Conservation (phyloP, 805 yeast species). For the Hanseniaspora singularis region DNA sequence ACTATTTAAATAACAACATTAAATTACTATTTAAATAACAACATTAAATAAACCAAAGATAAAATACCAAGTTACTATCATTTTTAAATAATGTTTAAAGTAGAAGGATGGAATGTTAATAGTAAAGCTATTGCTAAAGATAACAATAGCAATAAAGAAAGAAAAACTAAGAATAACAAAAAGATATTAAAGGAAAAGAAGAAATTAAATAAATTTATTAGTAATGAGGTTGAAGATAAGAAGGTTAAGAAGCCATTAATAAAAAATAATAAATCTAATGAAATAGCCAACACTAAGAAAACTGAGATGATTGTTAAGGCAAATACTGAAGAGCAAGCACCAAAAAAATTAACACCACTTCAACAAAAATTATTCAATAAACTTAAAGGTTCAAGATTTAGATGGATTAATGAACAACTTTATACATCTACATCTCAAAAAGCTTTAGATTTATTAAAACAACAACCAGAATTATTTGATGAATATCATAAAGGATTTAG, state of each 20-base stretch:
- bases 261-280: too few relatives aligned
- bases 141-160: conserved; percentile 5
- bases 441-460: conserved; percentile 59
- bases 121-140: conserved; percentile 12
- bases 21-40: too few relatives aligned
- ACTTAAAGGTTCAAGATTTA: conserved; percentile 83
- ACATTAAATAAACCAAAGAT: too few relatives aligned
- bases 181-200: conserved; percentile 9
- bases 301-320: too few relatives aligned
- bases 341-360: conserved; percentile 63
- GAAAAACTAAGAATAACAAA: conserved; percentile 10
- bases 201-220: neutral
- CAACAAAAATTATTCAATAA: conserved; percentile 95
- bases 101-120: conserved; percentile 12
- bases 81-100: conserved; percentile 16
- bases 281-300: neutral
- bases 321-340: too few relatives aligned
- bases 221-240: neutral
- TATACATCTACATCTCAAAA: conserved; percentile 72
- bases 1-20: too few relatives aligned
- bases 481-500: conserved; percentile 94
- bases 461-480: conserved; percentile 80
- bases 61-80: too few relatives aligned
- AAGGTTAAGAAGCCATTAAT: neutral
- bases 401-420: conserved; percentile 97